Percentiles rank a stretch among this genome's conserved stretches.
phyloP scores from a whole-genome alignment of 108 stramenopile genomes.

The Aureococcus anophagefferens region DNA sequence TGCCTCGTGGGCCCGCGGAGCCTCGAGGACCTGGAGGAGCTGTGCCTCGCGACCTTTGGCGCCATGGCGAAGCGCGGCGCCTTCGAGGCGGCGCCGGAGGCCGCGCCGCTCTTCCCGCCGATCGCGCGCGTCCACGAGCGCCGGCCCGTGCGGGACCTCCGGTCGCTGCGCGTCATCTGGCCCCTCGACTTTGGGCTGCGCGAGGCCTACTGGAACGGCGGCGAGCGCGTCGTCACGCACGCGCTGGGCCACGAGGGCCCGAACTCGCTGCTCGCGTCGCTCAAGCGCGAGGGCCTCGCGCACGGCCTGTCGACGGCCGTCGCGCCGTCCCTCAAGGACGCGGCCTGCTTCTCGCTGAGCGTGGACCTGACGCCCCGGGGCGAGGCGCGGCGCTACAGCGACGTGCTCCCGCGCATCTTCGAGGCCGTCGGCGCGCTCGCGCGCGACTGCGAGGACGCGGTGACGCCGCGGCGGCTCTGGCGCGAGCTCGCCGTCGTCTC shows the following conservation, averaged over 20 bases:
- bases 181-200: constrained; percentile 16
- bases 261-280: constrained; percentile 25
- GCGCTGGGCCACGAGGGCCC: constrained; percentile 49
- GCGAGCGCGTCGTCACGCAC: constrained; percentile 32
- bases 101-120: neutral
- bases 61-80: neutral
- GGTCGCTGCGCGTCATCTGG: constrained; percentile 34
- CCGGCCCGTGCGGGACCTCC: constrained; percentile 33
- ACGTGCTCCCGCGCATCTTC: neutral
- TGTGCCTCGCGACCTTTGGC: constrained; percentile 24
- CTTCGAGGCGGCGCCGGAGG: neutral
- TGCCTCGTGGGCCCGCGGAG: constrained; percentile 65
- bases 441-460: neutral
- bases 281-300: constrained; percentile 30
- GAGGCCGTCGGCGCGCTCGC: neutral
- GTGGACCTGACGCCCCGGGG: constrained; percentile 8
- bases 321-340: constrained; percentile 2
- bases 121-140: constrained; percentile 8
- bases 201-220: constrained; percentile 29
- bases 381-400: neutral
- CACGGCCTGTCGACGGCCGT: constrained; percentile 32
- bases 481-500: neutral
- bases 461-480: neutral
- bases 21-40: constrained; percentile 62
- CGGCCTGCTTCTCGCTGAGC: constrained; percentile 4